These are phyloP conservation scores for Basipetospora chlamydospora DNA, from an alignment of 2,329 filamentous ascomycete species.

Conservation along the genomic window DNA sequence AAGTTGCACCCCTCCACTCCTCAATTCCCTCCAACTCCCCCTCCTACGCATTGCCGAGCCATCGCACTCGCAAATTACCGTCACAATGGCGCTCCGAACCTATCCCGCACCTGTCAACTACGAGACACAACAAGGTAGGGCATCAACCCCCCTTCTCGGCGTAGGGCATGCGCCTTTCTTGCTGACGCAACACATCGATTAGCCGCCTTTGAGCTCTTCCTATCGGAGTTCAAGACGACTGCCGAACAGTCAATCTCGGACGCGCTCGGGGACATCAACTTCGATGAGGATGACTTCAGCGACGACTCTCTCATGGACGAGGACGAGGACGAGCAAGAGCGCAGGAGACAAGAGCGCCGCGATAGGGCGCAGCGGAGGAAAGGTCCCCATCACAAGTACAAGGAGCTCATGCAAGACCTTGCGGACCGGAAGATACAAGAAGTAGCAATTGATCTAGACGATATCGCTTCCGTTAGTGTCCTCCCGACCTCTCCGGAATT, in stretches of 20 bases:
- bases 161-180: no score
- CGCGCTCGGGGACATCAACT: slow-evolving; percentile 69
- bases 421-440: slow-evolving; percentile 67
- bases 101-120: slow-evolving; percentile 55
- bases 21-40: slow-evolving; percentile 9
- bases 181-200: no score
- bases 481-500: neutral
- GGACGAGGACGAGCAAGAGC: slow-evolving; percentile 44
- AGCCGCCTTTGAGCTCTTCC: slow-evolving; percentile 79
- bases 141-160: neutral
- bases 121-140: slow-evolving; percentile 65
- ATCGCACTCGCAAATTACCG: slow-evolving; percentile 4
- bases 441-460: slow-evolving; percentile 78
- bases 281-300: slow-evolving; percentile 73
- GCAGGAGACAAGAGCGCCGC: slow-evolving; percentile 33
- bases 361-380: slow-evolving; percentile 30
- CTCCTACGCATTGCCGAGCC: no score
- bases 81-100: slow-evolving; percentile 70
- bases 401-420: slow-evolving; percentile 72
- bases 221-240: slow-evolving; percentile 74
- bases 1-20: slow-evolving; percentile 8
- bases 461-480: slow-evolving; percentile 53
- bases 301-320: slow-evolving; percentile 91
- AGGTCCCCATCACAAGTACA: slow-evolving; percentile 69
- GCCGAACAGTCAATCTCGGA: slow-evolving; percentile 58